Base-by-base conservation (phyloP, 1,139 yeast species). In the Nadsonia commutata region DNA sequence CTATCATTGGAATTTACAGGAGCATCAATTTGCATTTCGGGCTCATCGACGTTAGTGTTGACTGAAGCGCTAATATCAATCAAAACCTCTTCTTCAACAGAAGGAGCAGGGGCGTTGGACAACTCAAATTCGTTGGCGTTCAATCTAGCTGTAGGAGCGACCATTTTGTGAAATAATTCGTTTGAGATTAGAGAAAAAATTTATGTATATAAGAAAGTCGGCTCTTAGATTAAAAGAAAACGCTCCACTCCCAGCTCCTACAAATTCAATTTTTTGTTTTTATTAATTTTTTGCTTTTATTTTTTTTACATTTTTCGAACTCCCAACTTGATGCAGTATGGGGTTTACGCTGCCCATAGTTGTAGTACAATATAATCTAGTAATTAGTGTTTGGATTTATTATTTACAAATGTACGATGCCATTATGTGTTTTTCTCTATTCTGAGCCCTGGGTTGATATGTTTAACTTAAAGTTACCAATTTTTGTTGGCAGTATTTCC, bases 131-230 rank as follows among this genome's bases (percentile, higher is more conserved):
- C 33, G 5, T 27, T 13, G 13, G 33, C 46, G 23, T 46, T 46
- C 44, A 58, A 55, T 48, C 55, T 53, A 21, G 64, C 86, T 45
- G 90, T 81, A 41, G 90, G 90, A 31, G 90, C 90, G 52, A 76
- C 82, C 90, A 81, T 77, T 37, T 39, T 46, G 37, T 21, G 27
- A 17, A 17, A 9, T 19, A 36, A 31, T 9, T 4, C 20, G 31
- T 8, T 27, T 8, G 5, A 9, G n/a, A n/a, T n/a, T n/a, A n/a
- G n/a, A 9, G 33, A 27, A 27, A 27, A 8, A 27, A 27, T n/a
- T n/a, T n/a, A n/a, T n/a, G n/a, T n/a, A n/a, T n/a, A n/a, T n/a
- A n/a, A n/a, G n/a, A n/a, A n/a, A n/a, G n/a, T n/a, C n/a, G n/a
- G n/a, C n/a, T n/a, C n/a, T n/a, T n/a, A n/a, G n/a, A n/a, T n/a